Evolutionary conservation across 257 asterid genomes (phyloP).

Genomic region (Fraxinus anomala): DNA sequence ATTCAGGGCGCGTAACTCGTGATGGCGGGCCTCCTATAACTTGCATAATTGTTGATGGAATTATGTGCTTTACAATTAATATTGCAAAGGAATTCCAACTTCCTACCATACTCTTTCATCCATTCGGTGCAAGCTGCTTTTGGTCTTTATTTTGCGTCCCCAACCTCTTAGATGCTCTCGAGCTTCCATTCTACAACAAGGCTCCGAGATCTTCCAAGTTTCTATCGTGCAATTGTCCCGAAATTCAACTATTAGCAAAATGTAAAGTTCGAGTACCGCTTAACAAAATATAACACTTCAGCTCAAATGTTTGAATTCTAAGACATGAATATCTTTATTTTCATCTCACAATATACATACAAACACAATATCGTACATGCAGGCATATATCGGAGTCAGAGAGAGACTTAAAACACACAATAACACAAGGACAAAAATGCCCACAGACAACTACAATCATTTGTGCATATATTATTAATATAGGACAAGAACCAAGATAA

Average conservation of each 20-base stretch:
- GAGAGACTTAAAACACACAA: background rate
- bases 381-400: background rate
- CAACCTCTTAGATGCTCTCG: slow-evolving; percentile 34
- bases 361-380: background rate
- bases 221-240: slow-evolving; percentile 25
- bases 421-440: no score
- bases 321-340: background rate
- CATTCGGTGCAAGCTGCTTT: slow-evolving; percentile 35
- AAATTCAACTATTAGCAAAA: no score
- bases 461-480: no score
- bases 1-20: background rate
- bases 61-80: slow-evolving; percentile 33
- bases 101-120: slow-evolving; percentile 29
- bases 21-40: slow-evolving; percentile 23
- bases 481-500: no score
- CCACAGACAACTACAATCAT: no score
- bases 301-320: no score
- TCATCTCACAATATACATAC: background rate
- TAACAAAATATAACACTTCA: background rate
- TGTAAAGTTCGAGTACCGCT: no score
- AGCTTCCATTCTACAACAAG: slow-evolving; percentile 35
- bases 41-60: slow-evolving; percentile 37
- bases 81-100: slow-evolving; percentile 34
- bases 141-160: slow-evolving; percentile 42
- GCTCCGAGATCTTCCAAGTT: slow-evolving; percentile 32